These are phyloP conservation scores for Austropuccinia psidii DNA, from an alignment of 1,284 basidiomycete species.

Conservation along the genomic window DNA sequence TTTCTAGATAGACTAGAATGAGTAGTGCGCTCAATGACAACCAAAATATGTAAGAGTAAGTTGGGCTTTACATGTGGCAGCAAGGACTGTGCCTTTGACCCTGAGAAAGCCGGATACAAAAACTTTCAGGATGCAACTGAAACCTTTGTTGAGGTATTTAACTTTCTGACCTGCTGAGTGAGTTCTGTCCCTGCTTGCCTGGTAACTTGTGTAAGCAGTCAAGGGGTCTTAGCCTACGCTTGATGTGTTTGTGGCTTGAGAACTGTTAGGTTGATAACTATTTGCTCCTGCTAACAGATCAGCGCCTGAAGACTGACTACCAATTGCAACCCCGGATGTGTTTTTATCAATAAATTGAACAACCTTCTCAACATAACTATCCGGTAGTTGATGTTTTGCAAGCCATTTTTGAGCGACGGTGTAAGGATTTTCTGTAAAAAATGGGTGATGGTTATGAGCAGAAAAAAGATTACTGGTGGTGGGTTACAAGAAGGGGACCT, in stretches of 20 bases:
- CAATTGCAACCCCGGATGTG: constrained; percentile 55
- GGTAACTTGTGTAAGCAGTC: constrained; percentile 24
- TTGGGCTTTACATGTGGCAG: constrained; percentile 1
- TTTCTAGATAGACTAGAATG: neutral
- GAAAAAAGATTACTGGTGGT: neutral
- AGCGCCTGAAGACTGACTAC: constrained; percentile 4
- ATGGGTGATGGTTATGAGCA: neutral
- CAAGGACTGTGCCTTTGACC: neutral
- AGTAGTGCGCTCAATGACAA: neutral
- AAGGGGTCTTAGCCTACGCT: constrained; percentile 21
- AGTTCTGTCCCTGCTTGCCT: neutral
- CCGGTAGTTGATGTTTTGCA: constrained; percentile 70
- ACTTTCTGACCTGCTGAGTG: constrained; percentile 2
- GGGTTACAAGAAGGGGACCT: constrained; percentile 41
- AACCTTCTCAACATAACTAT: constrained; percentile 78
- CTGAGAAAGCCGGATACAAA: too few relatives aligned
- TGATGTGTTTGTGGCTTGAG: neutral
- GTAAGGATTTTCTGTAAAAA: constrained; percentile 74
- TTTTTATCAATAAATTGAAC: constrained; percentile 92
- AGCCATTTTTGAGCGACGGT: constrained; percentile 83
- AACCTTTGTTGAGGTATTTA: neutral
- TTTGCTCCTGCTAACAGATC: constrained; percentile 24
- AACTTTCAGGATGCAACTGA: neutral
- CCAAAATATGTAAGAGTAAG: neutral
- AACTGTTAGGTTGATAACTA: constrained; percentile 18